phyloP scores from a whole-genome alignment of 345 rosid genomes.

The Schrenkiella parvula region DNA sequence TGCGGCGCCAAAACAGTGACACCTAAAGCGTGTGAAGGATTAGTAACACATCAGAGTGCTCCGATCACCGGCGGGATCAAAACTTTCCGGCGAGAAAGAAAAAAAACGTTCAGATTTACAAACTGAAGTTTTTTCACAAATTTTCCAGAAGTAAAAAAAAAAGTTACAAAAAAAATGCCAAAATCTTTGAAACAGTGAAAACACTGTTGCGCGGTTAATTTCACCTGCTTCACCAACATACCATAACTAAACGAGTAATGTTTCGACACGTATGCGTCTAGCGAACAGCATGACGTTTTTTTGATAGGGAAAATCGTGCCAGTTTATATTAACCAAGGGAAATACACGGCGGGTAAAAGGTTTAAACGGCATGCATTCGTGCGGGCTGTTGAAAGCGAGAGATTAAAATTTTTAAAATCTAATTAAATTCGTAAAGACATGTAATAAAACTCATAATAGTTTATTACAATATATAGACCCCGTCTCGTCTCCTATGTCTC shows the following conservation, averaged over 20 bases:
- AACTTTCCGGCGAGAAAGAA: neutral
- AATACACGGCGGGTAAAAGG: slow-evolving; percentile 24
- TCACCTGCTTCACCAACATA: neutral
- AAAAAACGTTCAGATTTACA: slow-evolving; percentile 5
- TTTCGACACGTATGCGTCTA: neutral
- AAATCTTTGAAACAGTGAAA: neutral
- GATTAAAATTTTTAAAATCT: neutral
- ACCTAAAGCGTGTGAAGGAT: neutral
- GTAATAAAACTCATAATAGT: neutral
- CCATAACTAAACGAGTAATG: neutral
- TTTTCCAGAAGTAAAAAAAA: neutral
- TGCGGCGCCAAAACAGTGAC: neutral
- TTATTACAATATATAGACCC: slow-evolving; percentile 2
- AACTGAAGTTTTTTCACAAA: no score
- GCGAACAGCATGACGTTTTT: slow-evolving; percentile 8
- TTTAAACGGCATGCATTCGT: slow-evolving; percentile 24
- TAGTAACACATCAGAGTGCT: neutral
- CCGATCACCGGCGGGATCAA: slow-evolving; percentile 5
- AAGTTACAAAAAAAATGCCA: neutral
- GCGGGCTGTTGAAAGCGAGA: slow-evolving; percentile 17
- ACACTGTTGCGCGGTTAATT: slow-evolving; percentile 7
- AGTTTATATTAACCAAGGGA: neutral
- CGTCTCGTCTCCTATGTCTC: slow-evolving; percentile 17
- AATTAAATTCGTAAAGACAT: neutral
- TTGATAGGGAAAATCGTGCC: slow-evolving; percentile 1